phyloP scores from a whole-genome alignment of 2,329 filamentous ascomycete genomes.

The Chaetomium globosum region DNA sequence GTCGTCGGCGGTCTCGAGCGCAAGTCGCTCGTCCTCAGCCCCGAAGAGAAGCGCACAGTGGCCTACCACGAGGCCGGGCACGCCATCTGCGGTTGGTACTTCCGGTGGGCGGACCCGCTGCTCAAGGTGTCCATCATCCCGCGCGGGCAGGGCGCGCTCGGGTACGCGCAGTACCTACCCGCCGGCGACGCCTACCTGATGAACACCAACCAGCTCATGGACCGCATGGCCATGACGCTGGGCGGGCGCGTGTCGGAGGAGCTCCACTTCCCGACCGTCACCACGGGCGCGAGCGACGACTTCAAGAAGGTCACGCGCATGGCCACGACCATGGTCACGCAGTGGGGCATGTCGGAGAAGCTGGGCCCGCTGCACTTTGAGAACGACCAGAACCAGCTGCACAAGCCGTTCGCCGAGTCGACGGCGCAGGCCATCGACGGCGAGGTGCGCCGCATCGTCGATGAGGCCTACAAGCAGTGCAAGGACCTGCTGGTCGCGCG shows the following conservation, averaged over 20 bases:
- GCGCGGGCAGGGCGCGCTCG: conserved; percentile 87
- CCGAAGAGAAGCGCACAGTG: conserved; percentile 78
- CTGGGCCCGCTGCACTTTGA: conserved; percentile 92
- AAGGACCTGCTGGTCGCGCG: conserved; percentile 78
- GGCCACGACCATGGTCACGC: conserved; percentile 98
- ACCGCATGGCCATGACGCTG: conserved; percentile 99
- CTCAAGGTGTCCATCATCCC: conserved; percentile 99
- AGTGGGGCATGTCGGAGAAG: conserved; percentile 97
- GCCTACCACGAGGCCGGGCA: conserved; percentile 78
- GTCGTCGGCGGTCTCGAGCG: conserved; percentile 96
- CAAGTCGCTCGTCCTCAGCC: conserved; percentile 91
- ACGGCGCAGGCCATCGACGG: conserved; percentile 90
- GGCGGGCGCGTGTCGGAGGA: conserved; percentile 95
- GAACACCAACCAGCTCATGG: conserved; percentile 94
- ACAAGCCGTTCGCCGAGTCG: conserved; percentile 94
- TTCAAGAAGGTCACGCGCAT: conserved; percentile 98
- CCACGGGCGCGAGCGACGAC: conserved; percentile 90
- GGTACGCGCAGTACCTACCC: conserved; percentile 97
- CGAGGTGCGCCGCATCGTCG: conserved; percentile 89
- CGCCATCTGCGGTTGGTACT: conserved; percentile 97
- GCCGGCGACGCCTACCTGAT: conserved; percentile 90
- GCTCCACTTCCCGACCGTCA: conserved; percentile 94
- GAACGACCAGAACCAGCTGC: conserved; percentile 75
- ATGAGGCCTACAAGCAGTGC: conserved; percentile 91
- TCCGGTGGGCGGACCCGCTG: conserved; percentile 92